Evolutionary conservation across 1,284 basidiomycete species (phyloP).

Genomic region (Tylopilus microsporus): DNA sequence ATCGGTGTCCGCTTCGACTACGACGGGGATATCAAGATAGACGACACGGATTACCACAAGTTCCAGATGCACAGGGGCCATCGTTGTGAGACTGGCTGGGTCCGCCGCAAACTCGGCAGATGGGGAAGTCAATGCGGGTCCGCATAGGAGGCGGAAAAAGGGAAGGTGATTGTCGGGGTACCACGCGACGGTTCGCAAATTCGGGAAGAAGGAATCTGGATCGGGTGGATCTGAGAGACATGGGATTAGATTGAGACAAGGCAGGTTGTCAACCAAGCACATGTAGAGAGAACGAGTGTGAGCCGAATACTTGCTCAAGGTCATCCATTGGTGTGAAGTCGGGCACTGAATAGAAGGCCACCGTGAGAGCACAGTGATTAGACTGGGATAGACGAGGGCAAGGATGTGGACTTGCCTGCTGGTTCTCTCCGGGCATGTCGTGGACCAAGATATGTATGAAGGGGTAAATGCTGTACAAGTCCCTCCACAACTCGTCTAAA

Average conservation of each 20-base stretch:
- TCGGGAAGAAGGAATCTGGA: slow-evolving; percentile 20
- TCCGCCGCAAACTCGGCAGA: slow-evolving; percentile 23
- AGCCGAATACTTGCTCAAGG: slow-evolving; percentile 21
- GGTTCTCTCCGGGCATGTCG: neutral
- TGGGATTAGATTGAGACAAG: slow-evolving; percentile 8
- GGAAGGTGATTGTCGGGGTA: slow-evolving; percentile 23
- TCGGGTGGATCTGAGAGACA: slow-evolving; percentile 19
- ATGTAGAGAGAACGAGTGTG: slow-evolving; percentile 20
- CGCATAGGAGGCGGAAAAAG: slow-evolving; percentile 25
- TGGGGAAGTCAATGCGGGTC: slow-evolving; percentile 19
- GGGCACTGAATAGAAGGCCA: slow-evolving; percentile 2
- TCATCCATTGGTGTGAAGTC: slow-evolving; percentile 16
- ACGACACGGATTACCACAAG: too few species aligned
- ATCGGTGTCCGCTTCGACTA: too few species aligned
- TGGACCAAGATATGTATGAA: slow-evolving; percentile 21
- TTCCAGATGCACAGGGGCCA: slow-evolving; percentile 6
- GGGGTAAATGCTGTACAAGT: slow-evolving; percentile 21
- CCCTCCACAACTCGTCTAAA: slow-evolving; percentile 25
- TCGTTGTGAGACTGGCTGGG: slow-evolving; percentile 13
- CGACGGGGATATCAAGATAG: too few species aligned
- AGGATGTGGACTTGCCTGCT: slow-evolving; percentile 12
- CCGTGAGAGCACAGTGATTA: neutral
- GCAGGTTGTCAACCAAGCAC: slow-evolving; percentile 19
- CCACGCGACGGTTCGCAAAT: slow-evolving; percentile 21
- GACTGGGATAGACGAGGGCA: neutral